Percentiles rank a stretch among this genome's conserved stretches.
phyloP scores from a whole-genome alignment of 2,329 filamentous ascomycete genomes.

The Aureobasidium sp. region DNA sequence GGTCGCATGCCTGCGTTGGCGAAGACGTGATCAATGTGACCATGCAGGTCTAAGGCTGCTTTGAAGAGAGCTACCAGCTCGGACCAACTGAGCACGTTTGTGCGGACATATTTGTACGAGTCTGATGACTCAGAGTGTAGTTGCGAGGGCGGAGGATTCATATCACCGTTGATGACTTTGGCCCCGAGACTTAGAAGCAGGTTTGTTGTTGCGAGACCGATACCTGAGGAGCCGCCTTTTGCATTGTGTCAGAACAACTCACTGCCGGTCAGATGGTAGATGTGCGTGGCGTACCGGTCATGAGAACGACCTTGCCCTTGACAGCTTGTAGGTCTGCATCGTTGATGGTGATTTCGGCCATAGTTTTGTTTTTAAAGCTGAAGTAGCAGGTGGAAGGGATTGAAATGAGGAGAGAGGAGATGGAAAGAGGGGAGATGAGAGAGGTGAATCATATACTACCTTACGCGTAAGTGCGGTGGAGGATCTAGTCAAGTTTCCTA shows the following conservation, averaged over 20 bases:
- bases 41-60: constrained; percentile 33
- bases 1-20: constrained; percentile 37
- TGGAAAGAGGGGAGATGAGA: not conserved
- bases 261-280: too few species aligned
- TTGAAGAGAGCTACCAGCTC: constrained; percentile 46
- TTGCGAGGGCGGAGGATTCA: constrained; percentile 31
- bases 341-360: constrained; percentile 7
- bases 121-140: not conserved
- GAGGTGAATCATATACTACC: not conserved
- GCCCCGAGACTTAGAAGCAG: constrained; percentile 46
- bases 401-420: not conserved
- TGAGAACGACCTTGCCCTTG: not conserved
- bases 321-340: constrained; percentile 42
- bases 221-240: constrained; percentile 47
- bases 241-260: too few species aligned
- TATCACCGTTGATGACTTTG: constrained; percentile 47
- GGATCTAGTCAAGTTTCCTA: not conserved
- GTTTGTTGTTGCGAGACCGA: constrained; percentile 48
- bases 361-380: not conserved
- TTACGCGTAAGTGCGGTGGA: not conserved
- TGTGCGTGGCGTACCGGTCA: not conserved
- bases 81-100: constrained; percentile 38
- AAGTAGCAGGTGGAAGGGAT: not conserved
- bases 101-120: constrained; percentile 20
- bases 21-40: constrained; percentile 38